Percentiles rank a stretch among this genome's conserved stretches.
Conservation (phyloP, 441 rosid species). For the Populus tomentosa region DNA sequence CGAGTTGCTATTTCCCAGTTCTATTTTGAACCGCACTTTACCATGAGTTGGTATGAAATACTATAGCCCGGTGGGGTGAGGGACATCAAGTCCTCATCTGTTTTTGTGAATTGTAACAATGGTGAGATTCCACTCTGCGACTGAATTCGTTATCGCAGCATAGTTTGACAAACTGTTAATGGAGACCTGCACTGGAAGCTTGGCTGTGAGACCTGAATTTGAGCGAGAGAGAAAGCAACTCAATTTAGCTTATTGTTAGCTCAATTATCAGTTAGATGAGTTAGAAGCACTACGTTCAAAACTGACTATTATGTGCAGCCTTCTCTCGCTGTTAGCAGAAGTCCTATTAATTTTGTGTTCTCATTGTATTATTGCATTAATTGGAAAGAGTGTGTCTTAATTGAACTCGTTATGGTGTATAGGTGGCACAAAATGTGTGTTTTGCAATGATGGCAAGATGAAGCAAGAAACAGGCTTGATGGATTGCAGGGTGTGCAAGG, state of each 20-base stretch:
- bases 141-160: background rate
- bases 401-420: background rate
- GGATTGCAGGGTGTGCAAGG: conserved; percentile 78
- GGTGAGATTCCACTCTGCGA: too few species aligned
- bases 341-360: background rate
- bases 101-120: too few species aligned
- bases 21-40: background rate
- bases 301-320: background rate
- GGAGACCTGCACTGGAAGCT: background rate
- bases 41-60: background rate
- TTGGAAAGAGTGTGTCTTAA: background rate
- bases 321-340: background rate
- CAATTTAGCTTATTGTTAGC: background rate
- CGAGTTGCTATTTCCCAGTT: background rate
- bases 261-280: background rate
- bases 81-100: too few species aligned
- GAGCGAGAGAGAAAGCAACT: background rate
- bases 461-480: conserved; percentile 65
- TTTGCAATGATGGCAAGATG: conserved; percentile 77
- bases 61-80: too few species aligned
- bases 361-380: background rate
- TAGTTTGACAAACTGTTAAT: background rate
- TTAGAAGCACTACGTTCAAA: background rate
- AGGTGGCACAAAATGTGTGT: conserved; percentile 94
- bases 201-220: background rate